Conservation (phyloP, 2,329 filamentous ascomycete genomes). For the Mariannaea elegans region DNA sequence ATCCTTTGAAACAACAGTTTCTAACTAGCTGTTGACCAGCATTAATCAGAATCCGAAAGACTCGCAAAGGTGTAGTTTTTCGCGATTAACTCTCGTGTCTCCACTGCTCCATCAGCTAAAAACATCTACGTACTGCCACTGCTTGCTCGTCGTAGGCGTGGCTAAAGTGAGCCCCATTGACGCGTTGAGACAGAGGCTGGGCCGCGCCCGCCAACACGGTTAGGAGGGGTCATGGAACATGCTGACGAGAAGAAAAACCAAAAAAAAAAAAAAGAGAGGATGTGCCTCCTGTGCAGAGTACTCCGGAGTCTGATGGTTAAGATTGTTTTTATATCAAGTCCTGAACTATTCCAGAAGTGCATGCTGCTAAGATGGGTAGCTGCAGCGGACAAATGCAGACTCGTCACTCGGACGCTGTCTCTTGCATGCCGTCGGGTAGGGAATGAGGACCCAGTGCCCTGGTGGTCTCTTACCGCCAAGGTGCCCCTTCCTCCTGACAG, state of each 20-base stretch:
- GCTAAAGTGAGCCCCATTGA: conserved; percentile 21
- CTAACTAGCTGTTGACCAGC: conserved; percentile 15
- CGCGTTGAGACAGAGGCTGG: conserved; percentile 27
- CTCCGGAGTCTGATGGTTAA: neutral
- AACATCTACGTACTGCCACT: conserved; percentile 32
- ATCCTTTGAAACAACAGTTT: conserved; percentile 11
- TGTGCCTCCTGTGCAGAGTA: neutral
- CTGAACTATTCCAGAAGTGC: conserved; percentile 11
- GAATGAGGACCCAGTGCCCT: neutral
- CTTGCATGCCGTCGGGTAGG: conserved; percentile 4
- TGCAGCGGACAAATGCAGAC: conserved; percentile 17
- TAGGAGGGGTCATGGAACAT: neutral
- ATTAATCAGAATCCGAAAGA: neutral
- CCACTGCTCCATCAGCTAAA: conserved; percentile 28
- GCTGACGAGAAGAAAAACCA: neutral
- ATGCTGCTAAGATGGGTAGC: conserved; percentile 8
- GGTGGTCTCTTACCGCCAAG: too few species aligned
- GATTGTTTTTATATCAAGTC: conserved; percentile 1
- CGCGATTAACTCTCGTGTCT: conserved; percentile 23
- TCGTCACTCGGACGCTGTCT: conserved; percentile 8
- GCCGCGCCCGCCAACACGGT: conserved; percentile 13
- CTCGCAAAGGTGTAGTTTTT: neutral
- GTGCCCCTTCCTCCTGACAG: conserved; percentile 24
- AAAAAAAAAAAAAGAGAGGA: neutral
- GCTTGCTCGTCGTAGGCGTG: conserved; percentile 24